Percentiles rank a stretch among this genome's conserved stretches.
phyloP scores from a whole-genome alignment of 2,329 filamentous ascomycete species.

The Aspergillus jensenii region DNA sequence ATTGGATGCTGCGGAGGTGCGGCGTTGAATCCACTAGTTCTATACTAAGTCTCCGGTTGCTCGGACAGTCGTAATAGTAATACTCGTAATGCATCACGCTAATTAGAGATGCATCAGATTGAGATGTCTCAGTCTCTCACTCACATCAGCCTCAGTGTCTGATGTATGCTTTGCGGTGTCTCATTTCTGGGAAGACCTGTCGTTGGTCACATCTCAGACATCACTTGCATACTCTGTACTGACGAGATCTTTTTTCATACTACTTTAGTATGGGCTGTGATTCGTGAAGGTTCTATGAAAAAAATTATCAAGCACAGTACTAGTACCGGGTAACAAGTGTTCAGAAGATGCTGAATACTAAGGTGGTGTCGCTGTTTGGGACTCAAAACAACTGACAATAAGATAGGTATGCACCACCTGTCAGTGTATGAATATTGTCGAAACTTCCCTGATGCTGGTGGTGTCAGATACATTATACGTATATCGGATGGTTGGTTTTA shows the following conservation, averaged over 20 bases:
- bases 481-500: too few species aligned
- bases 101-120: conserved; percentile 1
- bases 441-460: too few species aligned
- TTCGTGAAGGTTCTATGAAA: too few species aligned
- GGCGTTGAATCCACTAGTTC: conserved; percentile 5
- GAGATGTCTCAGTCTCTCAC: not conserved
- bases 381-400: too few species aligned
- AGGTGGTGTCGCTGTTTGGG: too few species aligned
- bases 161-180: not conserved
- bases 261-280: not conserved
- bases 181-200: not conserved
- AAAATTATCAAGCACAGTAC: not conserved
- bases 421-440: too few species aligned
- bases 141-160: not conserved
- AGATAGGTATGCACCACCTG: too few species aligned
- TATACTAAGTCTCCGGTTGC: not conserved
- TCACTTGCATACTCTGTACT: not conserved
- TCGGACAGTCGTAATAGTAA: not conserved
- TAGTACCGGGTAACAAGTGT: not conserved
- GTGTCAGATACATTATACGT: too few species aligned
- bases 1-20: conserved; percentile 2
- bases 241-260: not conserved
- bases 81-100: not conserved
- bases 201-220: not conserved
- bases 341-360: too few species aligned